These are phyloP conservation scores for Carex parvula DNA, from an alignment of 176 grass and related monocot genomes.

Conservation along the genomic window DNA sequence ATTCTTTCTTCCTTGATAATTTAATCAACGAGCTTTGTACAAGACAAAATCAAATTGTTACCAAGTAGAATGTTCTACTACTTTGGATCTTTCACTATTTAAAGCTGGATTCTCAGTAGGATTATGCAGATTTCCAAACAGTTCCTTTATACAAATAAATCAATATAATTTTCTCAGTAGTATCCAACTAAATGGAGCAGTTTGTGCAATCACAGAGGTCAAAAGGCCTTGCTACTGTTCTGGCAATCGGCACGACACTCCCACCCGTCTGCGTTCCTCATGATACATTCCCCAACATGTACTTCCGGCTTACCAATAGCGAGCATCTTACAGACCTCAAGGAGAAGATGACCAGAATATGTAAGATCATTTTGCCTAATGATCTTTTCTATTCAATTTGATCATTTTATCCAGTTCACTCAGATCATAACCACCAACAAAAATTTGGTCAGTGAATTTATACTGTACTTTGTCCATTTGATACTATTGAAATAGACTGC, in stretches of 20 bases:
- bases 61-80: background rate
- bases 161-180: background rate
- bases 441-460: too few species aligned
- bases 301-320: background rate
- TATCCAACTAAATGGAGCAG: background rate
- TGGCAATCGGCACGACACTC: slow-evolving; percentile 12
- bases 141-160: background rate
- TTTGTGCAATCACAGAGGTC: slow-evolving; percentile 9
- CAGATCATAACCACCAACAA: background rate
- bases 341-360: background rate
- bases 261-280: background rate
- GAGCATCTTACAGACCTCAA: slow-evolving; percentile 9
- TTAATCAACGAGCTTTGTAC: background rate
- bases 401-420: background rate
- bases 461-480: too few species aligned
- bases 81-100: background rate
- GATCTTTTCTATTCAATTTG: background rate
- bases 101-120: background rate
- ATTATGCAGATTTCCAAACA: background rate
- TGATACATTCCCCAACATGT: background rate
- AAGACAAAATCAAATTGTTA: background rate
- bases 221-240: background rate
- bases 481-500: too few species aligned
- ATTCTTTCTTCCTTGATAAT: background rate
- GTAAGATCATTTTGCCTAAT: background rate